phyloP scores from a whole-genome alignment of 768 basidiomycete species.

The Calocybe indica region DNA sequence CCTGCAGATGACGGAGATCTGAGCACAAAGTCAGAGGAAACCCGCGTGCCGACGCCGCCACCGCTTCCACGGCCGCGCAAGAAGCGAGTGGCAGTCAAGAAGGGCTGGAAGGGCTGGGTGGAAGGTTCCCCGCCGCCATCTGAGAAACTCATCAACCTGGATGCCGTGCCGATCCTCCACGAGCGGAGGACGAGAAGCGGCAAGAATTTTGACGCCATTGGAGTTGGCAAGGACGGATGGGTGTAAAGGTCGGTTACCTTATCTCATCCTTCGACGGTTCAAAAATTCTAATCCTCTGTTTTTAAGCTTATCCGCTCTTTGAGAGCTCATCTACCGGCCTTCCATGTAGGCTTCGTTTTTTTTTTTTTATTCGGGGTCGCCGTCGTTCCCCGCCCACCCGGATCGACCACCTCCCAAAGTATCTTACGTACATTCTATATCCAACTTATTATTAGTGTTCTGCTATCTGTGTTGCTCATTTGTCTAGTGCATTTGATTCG shows the following conservation, averaged over 20 bases:
- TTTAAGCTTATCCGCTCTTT: no score
- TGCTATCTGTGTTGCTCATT: no score
- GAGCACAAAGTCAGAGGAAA: conserved; percentile 13
- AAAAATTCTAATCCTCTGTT: conserved; percentile 27
- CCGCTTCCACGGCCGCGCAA: conserved; percentile 32
- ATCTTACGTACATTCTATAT: no score
- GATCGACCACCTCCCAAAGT: no score
- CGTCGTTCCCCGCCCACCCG: no score
- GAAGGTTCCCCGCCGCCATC: conserved; percentile 80
- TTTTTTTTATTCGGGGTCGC: no score
- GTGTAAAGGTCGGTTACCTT: conserved; percentile 50
- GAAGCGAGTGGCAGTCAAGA: conserved; percentile 63
- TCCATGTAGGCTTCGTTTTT: no score
- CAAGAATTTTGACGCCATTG: conserved; percentile 79
- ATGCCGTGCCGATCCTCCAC: conserved; percentile 60
- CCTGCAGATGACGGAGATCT: conserved; percentile 56
- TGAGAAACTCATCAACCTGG: conserved; percentile 77
- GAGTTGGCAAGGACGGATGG: conserved; percentile 74
- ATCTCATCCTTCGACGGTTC: conserved; percentile 39
- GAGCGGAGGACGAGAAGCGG: conserved; percentile 80
- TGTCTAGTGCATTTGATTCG: no score
- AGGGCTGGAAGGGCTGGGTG: conserved; percentile 91
- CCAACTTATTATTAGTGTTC: no score
- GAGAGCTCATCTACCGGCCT: no score
- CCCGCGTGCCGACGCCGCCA: conserved; percentile 6